Conservation (phyloP, 179 eudicot genomes). For the Spinacia oleracea region DNA sequence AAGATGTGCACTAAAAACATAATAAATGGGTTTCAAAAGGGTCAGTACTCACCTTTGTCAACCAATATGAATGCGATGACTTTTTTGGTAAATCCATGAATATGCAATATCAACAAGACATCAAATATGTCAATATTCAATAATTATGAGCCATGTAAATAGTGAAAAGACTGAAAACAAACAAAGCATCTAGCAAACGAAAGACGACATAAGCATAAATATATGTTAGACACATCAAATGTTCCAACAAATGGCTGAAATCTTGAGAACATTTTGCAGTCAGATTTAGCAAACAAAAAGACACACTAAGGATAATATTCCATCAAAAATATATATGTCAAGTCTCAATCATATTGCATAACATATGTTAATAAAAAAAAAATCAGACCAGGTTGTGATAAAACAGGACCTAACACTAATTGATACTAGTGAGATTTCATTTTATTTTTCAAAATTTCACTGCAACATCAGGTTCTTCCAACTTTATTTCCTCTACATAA, state of each 20-base stretch:
- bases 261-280: slow-evolving; percentile 7
- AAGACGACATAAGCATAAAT: too few species aligned
- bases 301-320: too few species aligned
- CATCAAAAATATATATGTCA: background rate
- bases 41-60: slow-evolving; percentile 38
- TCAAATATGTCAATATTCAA: slow-evolving; percentile 18
- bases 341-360: background rate
- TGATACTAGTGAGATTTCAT: too few species aligned
- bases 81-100: slow-evolving; percentile 43
- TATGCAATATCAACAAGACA: slow-evolving; percentile 32
- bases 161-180: too few species aligned
- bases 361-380: too few species aligned
- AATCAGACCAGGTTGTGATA: too few species aligned
- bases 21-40: background rate
- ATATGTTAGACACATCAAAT: too few species aligned
- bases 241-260: slow-evolving; percentile 95
- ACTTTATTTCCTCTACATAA: slow-evolving; percentile 34
- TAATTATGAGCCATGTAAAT: background rate
- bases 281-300: background rate
- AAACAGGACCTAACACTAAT: too few species aligned
- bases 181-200: too few species aligned
- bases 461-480: slow-evolving; percentile 38
- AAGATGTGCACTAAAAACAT: background rate
- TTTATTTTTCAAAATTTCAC: too few species aligned
- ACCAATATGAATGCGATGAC: slow-evolving; percentile 30